These are phyloP conservation scores for Lichtheimia corymbifera DNA, from an alignment of 371 early-diverging fungal genomes.

Conservation along the genomic window DNA sequence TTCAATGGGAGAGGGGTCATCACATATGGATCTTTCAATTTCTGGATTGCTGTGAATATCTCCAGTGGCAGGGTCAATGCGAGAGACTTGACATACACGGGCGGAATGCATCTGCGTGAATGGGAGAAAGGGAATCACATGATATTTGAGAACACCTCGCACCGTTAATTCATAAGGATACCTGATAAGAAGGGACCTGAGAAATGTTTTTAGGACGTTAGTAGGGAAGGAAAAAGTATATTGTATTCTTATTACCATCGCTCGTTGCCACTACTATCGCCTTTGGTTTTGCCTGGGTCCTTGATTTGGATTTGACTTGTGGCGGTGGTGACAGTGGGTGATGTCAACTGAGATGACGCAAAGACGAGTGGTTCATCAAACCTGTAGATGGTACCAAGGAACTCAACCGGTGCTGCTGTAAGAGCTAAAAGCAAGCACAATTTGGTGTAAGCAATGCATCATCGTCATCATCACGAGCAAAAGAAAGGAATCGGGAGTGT, in stretches of 20 bases:
- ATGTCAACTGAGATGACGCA: slow-evolving; percentile 31
- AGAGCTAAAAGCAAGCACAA: neutral
- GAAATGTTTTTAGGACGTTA: neutral
- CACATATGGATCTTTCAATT: slow-evolving; percentile 34
- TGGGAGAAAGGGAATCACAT: slow-evolving; percentile 33
- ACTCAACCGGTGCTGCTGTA: slow-evolving; percentile 38
- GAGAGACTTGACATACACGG: slow-evolving; percentile 42
- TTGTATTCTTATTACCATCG: slow-evolving; percentile 31
- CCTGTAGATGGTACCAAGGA: slow-evolving; percentile 52
- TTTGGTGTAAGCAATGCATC: neutral
- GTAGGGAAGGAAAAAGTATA: neutral
- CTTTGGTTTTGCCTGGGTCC: slow-evolving; percentile 52
- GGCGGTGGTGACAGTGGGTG: slow-evolving; percentile 31
- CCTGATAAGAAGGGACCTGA: slow-evolving; percentile 55
- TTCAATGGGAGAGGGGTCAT: slow-evolving; percentile 19
- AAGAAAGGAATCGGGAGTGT: neutral
- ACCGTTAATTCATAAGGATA: slow-evolving; percentile 67
- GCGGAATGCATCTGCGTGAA: slow-evolving; percentile 26
- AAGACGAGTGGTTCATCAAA: slow-evolving; percentile 55
- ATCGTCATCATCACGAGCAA: too few relatives aligned
- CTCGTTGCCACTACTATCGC: slow-evolving; percentile 49
- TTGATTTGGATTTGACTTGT: slow-evolving; percentile 63
- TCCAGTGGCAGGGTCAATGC: slow-evolving; percentile 47
- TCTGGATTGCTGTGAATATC: slow-evolving; percentile 19
- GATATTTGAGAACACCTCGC: slow-evolving; percentile 65